phyloP scores from a whole-genome alignment of 495 filamentous ascomycete genomes.

The Aspergillus conjunctus region DNA sequence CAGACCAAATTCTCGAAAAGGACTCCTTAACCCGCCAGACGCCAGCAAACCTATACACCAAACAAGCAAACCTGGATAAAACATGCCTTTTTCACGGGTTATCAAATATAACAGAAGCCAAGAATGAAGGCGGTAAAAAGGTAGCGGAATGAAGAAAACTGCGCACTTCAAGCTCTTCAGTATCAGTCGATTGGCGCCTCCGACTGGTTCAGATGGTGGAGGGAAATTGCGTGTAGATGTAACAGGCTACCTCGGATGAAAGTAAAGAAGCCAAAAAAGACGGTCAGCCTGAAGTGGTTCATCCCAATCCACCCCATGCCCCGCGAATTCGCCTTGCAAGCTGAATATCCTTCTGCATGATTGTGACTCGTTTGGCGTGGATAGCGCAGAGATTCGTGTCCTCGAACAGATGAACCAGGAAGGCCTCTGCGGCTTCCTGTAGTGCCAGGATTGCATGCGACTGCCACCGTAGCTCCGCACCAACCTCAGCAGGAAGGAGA shows the following conservation, averaged over 20 bases:
- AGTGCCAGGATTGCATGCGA: constrained; percentile 86
- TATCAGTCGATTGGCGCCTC: no score
- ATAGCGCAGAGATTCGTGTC: constrained; percentile 95
- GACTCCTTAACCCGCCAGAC: background rate
- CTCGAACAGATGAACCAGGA: constrained; percentile 91
- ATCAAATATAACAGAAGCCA: constrained; percentile 5
- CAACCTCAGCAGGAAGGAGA: constrained; percentile 49
- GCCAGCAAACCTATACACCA: constrained; percentile 3
- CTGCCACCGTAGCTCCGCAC: constrained; percentile 80
- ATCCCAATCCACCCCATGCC: constrained; percentile 65
- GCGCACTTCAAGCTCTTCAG: no score
- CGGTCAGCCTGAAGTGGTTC: constrained; percentile 13
- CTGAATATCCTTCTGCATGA: constrained; percentile 97
- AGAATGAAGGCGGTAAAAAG: background rate
- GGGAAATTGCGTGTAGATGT: constrained; percentile 2
- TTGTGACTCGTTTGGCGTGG: constrained; percentile 93
- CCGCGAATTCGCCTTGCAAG: constrained; percentile 82
- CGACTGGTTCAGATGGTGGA: no score
- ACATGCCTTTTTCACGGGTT: background rate
- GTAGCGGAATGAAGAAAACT: background rate
- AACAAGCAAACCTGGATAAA: background rate
- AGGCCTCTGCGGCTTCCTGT: constrained; percentile 91
- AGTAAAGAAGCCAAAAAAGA: constrained; percentile 14
- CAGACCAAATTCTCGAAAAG: background rate
- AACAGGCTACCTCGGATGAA: background rate